Evolutionary conservation across 352 stramenopile genomes (phyloP), one percentile per base, ranked within the genome.

Genomic region (Saprolegnia parasitica): DNA sequence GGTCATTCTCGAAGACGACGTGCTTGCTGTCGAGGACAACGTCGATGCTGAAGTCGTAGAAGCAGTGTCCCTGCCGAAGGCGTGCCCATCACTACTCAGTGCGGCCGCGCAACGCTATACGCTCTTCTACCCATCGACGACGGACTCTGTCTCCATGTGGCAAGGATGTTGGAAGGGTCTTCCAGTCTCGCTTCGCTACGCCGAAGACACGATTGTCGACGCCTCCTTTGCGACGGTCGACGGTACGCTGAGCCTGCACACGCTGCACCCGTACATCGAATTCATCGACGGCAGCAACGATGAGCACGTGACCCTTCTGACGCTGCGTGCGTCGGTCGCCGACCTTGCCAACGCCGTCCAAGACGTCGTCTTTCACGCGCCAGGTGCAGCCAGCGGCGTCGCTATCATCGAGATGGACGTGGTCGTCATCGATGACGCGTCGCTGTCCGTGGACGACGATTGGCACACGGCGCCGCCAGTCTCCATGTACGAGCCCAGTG

Each of bases 371-470:
- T 58, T 58, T 39, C 52, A 58, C 32, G 52, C 16, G 8, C 52
- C 32, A 15, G 32, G 52, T 16, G 32, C 23, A 16, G 23, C 23
- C 32, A 58, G 52, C 32, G 52, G 52, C 23, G 32, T 58, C 8
- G 52, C 52, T 16, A 58, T 16, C 8, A 58, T 58, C 32, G 52
- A 58, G 16, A 58, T 58, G 52, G 52, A 58, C 32, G 52, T 39
- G 8, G 52, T 16, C 8, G 23, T 58, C 32, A 39, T 58, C 23
- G 52, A 58, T 15, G 52, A 58, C 23, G 52, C 8, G 13, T 8
- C 16, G 8, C 8, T 15, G 32, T 58, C 52, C 52, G 52, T 39
- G 23, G 23, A 39, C 32, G 52, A 58, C 23, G 52, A 16, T 58
- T 58, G 32, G 23, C 18, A 21, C 46, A 58, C 52, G 15, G 16